Percentiles rank a stretch among this genome's conserved stretches.
These are phyloP conservation scores for Panicum virgatum DNA, from an alignment of 202 grass and related monocot species.

Conservation along the genomic window DNA sequence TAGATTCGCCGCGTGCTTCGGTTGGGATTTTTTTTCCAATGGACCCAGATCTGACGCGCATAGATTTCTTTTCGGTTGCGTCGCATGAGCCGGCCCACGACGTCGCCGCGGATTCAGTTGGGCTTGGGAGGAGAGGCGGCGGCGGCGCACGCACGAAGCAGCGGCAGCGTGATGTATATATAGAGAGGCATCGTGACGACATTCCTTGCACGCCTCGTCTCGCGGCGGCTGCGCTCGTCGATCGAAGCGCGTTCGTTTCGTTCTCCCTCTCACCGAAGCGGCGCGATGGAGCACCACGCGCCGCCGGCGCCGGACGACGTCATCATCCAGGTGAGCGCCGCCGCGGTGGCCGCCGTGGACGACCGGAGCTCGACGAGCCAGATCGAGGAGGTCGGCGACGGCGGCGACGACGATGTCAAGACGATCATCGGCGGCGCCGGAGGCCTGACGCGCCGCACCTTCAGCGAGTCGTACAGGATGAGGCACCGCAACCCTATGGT, in stretches of 20 bases:
- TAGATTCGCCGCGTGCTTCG: not conserved
- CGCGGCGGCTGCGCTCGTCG: not conserved
- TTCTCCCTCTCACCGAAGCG: not conserved
- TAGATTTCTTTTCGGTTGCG: too few relatives aligned
- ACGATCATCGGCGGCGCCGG: not conserved
- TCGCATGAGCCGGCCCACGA: not conserved
- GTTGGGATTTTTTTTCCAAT: not conserved
- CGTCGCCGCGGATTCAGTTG: not conserved
- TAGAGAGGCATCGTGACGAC: not conserved
- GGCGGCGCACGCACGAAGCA: not conserved
- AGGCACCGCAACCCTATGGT: slow-evolving; percentile 48
- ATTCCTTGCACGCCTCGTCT: not conserved
- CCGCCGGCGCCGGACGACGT: slow-evolving; percentile 27
- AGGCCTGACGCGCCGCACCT: slow-evolving; percentile 16
- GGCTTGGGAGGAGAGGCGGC: not conserved
- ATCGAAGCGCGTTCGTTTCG: not conserved
- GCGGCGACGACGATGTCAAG: not conserved
- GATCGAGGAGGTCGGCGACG: not conserved
- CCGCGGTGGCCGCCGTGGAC: slow-evolving; percentile 39
- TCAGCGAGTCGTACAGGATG: slow-evolving; percentile 54
- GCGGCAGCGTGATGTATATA: not conserved
- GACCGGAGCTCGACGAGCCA: slow-evolving; percentile 24
- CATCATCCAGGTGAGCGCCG: slow-evolving; percentile 42
- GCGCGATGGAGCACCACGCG: slow-evolving; percentile 32
- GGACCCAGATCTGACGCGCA: too few relatives aligned